A percentile compares a stretch with the other conserved stretches of the same genome.
These are phyloP conservation scores for Verticillium isaacii DNA, from an alignment of 2,329 filamentous ascomycete species.

Conservation along the genomic window DNA sequence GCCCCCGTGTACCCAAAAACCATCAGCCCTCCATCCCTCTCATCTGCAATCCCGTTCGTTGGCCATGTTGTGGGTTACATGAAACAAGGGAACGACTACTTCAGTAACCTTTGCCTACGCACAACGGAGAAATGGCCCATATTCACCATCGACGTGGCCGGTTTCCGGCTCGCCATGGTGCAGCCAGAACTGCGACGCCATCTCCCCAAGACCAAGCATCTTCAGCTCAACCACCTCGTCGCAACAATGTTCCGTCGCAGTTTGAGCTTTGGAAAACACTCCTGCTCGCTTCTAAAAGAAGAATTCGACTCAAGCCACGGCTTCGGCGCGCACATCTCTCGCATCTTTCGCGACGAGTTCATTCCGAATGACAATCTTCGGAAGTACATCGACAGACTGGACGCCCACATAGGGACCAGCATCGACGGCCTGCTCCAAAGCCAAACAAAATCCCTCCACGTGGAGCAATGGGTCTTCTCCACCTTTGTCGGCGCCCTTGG, in stretches of 20 bases:
- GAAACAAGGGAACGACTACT: constrained; percentile 3
- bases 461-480: constrained; percentile 11
- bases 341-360: constrained; percentile 11
- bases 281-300: constrained; percentile 7
- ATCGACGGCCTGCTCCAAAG: background rate
- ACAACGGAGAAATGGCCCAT: background rate
- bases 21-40: background rate
- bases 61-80: constrained; percentile 3
- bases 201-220: constrained; percentile 4
- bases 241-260: constrained; percentile 5
- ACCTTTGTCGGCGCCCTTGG: constrained; percentile 6
- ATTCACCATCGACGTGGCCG: constrained; percentile 6
- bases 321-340: constrained; percentile 2
- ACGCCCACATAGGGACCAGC: constrained; percentile 1
- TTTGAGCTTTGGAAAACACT: constrained; percentile 6
- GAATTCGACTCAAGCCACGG: constrained; percentile 2
- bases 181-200: constrained; percentile 1
- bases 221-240: constrained; percentile 2
- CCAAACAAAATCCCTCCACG: background rate
- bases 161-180: constrained; percentile 1
- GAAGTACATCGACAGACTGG: constrained; percentile 4
- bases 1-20: background rate
- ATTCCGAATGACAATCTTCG: constrained; percentile 4
- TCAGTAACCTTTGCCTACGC: constrained; percentile 3
- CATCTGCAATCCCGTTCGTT: background rate